Conservation (phyloP, 352 stramenopile species). For the Globisporangium lucens region DNA sequence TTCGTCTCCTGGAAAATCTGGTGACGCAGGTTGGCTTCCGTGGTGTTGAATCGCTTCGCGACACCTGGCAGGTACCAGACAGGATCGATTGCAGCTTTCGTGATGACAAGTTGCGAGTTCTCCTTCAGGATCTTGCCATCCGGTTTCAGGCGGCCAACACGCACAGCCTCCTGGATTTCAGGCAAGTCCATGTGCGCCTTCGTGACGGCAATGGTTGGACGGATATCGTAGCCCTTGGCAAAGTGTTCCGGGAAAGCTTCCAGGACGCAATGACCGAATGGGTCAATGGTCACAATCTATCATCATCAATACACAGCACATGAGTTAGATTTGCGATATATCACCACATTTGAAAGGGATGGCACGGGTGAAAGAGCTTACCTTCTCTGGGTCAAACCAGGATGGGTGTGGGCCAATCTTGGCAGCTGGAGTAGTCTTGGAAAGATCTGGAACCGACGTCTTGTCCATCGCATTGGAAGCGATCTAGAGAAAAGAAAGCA, state of each 20-base stretch:
- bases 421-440: slow-evolving; percentile 93
- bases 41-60: slow-evolving; percentile 97
- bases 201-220: slow-evolving; percentile 96
- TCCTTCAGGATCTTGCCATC: slow-evolving; percentile 96
- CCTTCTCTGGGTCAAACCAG: slow-evolving; percentile 95
- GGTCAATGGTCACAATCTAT: slow-evolving; percentile 76
- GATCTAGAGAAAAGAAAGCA: slow-evolving; percentile 25
- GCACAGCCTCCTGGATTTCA: slow-evolving; percentile 96
- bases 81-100: slow-evolving; percentile 98
- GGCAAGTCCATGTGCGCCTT: slow-evolving; percentile 99
- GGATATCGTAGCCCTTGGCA: slow-evolving; percentile 97
- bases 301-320: neutral
- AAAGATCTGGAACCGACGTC: slow-evolving; percentile 71
- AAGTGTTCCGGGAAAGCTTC: slow-evolving; percentile 93
- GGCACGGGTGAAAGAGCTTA: slow-evolving; percentile 6
- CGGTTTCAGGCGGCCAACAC: slow-evolving; percentile 90
- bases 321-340: neutral
- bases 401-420: slow-evolving; percentile 96
- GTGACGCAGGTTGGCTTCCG: slow-evolving; percentile 93
- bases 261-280: slow-evolving; percentile 72
- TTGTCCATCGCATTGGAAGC: slow-evolving; percentile 74
- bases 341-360: neutral
- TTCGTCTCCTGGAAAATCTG: slow-evolving; percentile 99
- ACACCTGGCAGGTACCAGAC: slow-evolving; percentile 99
- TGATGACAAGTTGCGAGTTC: slow-evolving; percentile 90